phyloP scores from a whole-genome alignment of 2,329 filamentous ascomycete genomes.

The Talaromyces amestolkiae region DNA sequence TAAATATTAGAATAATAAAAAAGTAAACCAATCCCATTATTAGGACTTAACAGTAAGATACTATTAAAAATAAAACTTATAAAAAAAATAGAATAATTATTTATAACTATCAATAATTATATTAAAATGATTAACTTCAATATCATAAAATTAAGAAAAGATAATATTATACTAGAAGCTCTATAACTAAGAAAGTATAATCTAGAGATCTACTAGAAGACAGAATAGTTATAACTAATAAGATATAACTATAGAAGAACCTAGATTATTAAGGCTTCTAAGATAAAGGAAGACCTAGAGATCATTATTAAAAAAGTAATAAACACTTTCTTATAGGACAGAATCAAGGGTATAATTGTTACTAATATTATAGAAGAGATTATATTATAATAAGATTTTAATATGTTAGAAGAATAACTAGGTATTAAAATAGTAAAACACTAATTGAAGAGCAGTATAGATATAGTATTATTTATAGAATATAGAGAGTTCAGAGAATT shows the following conservation, averaged over 20 bases:
- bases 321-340: not conserved
- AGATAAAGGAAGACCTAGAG: not conserved
- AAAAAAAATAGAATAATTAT: too few species aligned
- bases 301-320: not conserved
- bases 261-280: not conserved
- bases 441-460: not conserved
- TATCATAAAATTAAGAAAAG: not conserved
- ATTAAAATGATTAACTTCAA: not conserved
- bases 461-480: slow-evolving; percentile 1
- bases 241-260: not conserved
- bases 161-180: not conserved
- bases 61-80: too few species aligned
- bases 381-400: too few species aligned
- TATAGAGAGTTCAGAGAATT: slow-evolving; percentile 15
- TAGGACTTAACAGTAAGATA: too few species aligned
- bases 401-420: too few species aligned
- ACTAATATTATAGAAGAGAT: not conserved
- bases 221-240: not conserved
- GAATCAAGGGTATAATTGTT: not conserved
- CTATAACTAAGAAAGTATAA: not conserved
- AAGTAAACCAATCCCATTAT: too few species aligned
- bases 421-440: too few species aligned
- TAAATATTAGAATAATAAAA: too few species aligned
- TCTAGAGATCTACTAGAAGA: not conserved
- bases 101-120: not conserved